These are phyloP conservation scores for Mycena alexandri DNA, from an alignment of 768 basidiomycete species.

Conservation along the genomic window DNA sequence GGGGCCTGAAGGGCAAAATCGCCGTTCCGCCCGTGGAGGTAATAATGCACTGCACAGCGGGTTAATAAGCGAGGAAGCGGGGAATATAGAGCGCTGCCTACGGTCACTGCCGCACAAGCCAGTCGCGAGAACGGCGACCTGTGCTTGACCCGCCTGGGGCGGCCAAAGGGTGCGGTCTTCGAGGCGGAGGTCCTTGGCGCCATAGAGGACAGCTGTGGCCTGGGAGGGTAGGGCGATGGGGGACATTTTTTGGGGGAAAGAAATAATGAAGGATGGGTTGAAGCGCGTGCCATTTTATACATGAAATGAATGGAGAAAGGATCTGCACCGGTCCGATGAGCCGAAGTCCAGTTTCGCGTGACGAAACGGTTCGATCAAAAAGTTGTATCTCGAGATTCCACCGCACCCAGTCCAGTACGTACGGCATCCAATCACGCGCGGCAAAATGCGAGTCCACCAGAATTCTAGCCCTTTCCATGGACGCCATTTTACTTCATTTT, in stretches of 20 bases:
- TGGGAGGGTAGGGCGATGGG: slow-evolving; percentile 66
- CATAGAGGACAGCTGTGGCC: slow-evolving; percentile 85
- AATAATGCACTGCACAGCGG: slow-evolving; percentile 83
- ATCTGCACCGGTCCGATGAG: slow-evolving; percentile 27
- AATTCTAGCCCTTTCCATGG: slow-evolving; percentile 8
- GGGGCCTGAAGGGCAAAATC: slow-evolving; percentile 90
- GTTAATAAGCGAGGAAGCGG: slow-evolving; percentile 12
- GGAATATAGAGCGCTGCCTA: slow-evolving; percentile 49
- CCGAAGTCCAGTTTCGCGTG: slow-evolving; percentile 25
- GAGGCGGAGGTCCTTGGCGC: slow-evolving; percentile 83
- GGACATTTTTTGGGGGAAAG: slow-evolving; percentile 49
- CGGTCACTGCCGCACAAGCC: slow-evolving; percentile 93
- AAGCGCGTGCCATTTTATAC: slow-evolving; percentile 39
- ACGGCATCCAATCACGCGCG: slow-evolving; percentile 24
- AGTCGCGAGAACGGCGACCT: slow-evolving; percentile 84
- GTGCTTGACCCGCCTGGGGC: slow-evolving; percentile 79
- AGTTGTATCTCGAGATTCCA: slow-evolving; percentile 20
- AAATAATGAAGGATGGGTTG: slow-evolving; percentile 39
- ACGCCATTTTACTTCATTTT: too few species aligned
- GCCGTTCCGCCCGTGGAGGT: slow-evolving; percentile 89
- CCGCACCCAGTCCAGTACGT: background rate
- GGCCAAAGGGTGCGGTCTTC: slow-evolving; percentile 81
- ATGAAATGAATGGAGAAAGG: background rate
- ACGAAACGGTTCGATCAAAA: slow-evolving; percentile 20
- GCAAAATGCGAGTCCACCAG: slow-evolving; percentile 1